Percentiles rank a stretch among this genome's conserved stretches.
These are phyloP conservation scores for Candida ipomoeae DNA, from an alignment of 805 yeast species.

Conservation along the genomic window DNA sequence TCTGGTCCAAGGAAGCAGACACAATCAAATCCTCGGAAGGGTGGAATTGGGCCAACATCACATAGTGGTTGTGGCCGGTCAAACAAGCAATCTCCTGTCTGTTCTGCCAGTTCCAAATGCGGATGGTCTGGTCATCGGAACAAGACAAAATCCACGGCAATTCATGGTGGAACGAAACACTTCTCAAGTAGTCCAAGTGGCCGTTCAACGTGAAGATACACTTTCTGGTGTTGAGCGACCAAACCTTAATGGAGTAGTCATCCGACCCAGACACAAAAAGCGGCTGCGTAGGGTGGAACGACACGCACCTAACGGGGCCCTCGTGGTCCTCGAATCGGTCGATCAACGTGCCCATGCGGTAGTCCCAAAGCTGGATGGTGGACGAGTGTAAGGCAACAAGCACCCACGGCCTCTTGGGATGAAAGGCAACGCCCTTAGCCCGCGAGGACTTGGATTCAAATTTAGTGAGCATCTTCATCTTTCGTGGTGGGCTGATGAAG, in stretches of 20 bases:
- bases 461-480: conserved; percentile 41
- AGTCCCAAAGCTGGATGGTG: conserved; percentile 99
- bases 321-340: conserved; percentile 97
- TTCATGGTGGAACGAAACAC: conserved; percentile 91
- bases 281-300: conserved; percentile 97
- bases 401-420: conserved; percentile 95
- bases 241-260: conserved; percentile 89
- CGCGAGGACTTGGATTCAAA: conserved; percentile 97
- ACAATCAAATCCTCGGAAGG: conserved; percentile 93
- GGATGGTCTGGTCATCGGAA: conserved; percentile 96
- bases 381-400: conserved; percentile 92
- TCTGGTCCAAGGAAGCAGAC: conserved; percentile 93
- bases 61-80: conserved; percentile 98
- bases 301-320: conserved; percentile 95
- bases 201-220: conserved; percentile 89
- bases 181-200: conserved; percentile 92
- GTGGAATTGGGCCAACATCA: conserved; percentile 97
- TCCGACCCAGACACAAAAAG: conserved; percentile 97
- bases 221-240: conserved; percentile 90
- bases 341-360: conserved; percentile 96
- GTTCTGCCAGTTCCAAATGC: conserved; percentile 99
- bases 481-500: conserved; percentile 7
- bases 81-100: conserved; percentile 94
- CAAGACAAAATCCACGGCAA: conserved; percentile 96
- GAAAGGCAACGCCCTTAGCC: conserved; percentile 97